phyloP scores from a whole-genome alignment of 2,329 filamentous ascomycete species.

The Aspergillus awamori region DNA sequence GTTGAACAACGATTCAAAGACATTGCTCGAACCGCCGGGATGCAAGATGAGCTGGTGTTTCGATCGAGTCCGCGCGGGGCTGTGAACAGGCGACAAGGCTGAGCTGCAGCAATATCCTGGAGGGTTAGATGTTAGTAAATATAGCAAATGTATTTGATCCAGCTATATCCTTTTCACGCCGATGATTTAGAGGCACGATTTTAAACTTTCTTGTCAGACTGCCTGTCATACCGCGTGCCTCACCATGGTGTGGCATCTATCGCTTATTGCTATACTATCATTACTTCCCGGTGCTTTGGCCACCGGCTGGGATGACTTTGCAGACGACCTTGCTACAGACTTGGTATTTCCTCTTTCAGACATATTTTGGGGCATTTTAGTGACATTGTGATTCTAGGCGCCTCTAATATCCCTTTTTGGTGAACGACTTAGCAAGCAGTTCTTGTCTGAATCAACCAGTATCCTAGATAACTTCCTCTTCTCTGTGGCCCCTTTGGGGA shows the following conservation, averaged over 20 bases:
- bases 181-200: background rate
- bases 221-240: background rate
- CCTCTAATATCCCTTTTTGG: conserved; percentile 49
- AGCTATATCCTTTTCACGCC: background rate
- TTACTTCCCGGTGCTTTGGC: conserved; percentile 26
- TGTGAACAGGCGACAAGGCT: conserved; percentile 14
- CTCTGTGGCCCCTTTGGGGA: conserved; percentile 51
- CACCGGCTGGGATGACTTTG: conserved; percentile 41
- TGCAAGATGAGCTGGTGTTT: conserved; percentile 1
- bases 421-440: conserved; percentile 53
- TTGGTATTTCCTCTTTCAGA: conserved; percentile 29
- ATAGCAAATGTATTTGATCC: background rate
- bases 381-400: conserved; percentile 24
- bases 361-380: background rate
- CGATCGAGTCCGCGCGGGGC: conserved; percentile 2
- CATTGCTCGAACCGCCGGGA: background rate
- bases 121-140: background rate
- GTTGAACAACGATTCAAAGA: background rate
- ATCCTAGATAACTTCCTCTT: conserved; percentile 51
- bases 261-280: conserved; percentile 22
- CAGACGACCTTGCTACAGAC: conserved; percentile 45
- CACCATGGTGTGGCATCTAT: conserved; percentile 9
- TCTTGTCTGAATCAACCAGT: conserved; percentile 48
- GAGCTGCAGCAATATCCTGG: conserved; percentile 1
- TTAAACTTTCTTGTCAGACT: background rate